Evolutionary conservation across 1,284 basidiomycete species (phyloP), one percentile per base, ranked within the genome.

Genomic region (Phylloboletellus chloephorus): DNA sequence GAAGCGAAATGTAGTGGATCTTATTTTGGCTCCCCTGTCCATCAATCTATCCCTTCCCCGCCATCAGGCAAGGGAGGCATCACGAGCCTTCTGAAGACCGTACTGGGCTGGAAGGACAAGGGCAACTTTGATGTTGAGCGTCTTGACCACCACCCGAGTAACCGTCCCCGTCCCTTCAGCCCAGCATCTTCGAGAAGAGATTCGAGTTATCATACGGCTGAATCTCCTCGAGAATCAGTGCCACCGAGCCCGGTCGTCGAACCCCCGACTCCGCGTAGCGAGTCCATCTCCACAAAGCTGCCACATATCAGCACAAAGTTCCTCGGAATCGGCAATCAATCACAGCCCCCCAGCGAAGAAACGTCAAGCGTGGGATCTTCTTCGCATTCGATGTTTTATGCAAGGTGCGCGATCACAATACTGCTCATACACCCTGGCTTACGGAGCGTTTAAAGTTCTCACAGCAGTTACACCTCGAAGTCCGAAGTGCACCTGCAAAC

Each of bases 1-100:
- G 6, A 35, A 24, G 21, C 31, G 4, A 15, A 36, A 23, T 13
- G n/a, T 0, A 20, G 4, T 3, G 56, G 45, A 4, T 39, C 28
- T 24, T 55, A 55, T 39, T 55, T 53, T 24, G 58, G 49, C 5
- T 44, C 45, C 11, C 22, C 12, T 1, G 41, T 46, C 11, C 43
- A 16, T 20, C 37, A 13, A 20, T 3, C 21, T 2, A 17, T 5
- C 16, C 11, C 34, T 23, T 12, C 35, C 16, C 12, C 11, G 10
- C 11, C 21, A 16, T 10, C 34, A 15, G 26, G 10, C 16, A 9
- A 15, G 4, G 15, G 19, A 33, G 15, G 39, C 9, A 12, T 32
- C 2, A 17, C 11, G 15, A 35, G 7, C 29, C 7, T 44, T 10
- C 32, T 43, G 6, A 43, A 6, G 21, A 4, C 6, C n/a, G 2